Evolutionary conservation across 1,284 basidiomycete species (phyloP), one percentile per base, ranked within the genome.

Genomic region (Fistulina hepatica): DNA sequence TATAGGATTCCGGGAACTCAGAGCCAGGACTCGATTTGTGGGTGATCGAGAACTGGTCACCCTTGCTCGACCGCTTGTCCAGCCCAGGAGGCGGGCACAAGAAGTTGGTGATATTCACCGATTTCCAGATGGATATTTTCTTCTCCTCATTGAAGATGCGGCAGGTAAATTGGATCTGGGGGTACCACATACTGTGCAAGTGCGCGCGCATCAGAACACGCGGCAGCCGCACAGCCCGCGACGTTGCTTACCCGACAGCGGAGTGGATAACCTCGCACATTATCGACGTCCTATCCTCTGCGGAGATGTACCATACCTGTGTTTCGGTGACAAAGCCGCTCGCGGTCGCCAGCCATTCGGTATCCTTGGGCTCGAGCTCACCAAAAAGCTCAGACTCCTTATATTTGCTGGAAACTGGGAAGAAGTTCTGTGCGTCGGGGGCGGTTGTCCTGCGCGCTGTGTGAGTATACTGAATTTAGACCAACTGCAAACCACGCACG

Each of bases 251-350:
- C 92, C 95, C 95, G 39, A 94, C 76, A 33, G 85, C 72, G 3
- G 91, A 94, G 68, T 97, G 92, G 53, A 99, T 97, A 44, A 98
- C 74, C 64, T 98, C 94, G 52, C 76, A 81, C 73, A 89, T 85
- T 45, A 95, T 48, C 39, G 78, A 73, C 17, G 73, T 75, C 4
- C 93, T 93, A 67, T 95, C 88, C 26, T 81, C 73, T 10, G 89
- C 68, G 47, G 85, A 71, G 24, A 81, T 69, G 61, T 99, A 99
- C 65, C 82, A 98, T 0, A 63, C 72, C 58, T 97, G 90, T 0
- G 94, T 97, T 62, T 98, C 95, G 2, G 92, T 86, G 31, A 79
- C 73, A 57, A 97, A 95, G 48, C 73, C 72, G 24, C 77, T 67
- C 58, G 86, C 89, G 10, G 28, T 31, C n/a, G n/a, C n/a, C 26